Percentiles rank a stretch among this genome's conserved stretches.
Evolutionary conservation across 2,329 filamentous ascomycete genomes (phyloP).

Genomic region (Zymoseptoria tritici): DNA sequence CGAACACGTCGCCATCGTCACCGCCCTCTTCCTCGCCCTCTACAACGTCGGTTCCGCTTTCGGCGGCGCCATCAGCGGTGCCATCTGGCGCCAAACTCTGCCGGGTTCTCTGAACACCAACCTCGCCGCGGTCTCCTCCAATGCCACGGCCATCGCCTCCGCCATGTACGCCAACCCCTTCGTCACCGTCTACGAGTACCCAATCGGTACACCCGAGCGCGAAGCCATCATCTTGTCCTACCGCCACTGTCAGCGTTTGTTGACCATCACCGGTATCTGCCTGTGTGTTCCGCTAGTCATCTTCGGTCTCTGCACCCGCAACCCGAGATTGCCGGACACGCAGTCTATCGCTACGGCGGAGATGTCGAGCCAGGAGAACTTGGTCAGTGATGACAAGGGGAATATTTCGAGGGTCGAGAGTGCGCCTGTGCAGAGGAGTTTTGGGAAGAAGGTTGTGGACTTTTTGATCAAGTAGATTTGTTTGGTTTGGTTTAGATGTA

Average conservation of each 20-base stretch:
- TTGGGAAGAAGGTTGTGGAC: neutral
- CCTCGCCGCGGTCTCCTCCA: slow-evolving; percentile 18
- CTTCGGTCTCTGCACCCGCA: slow-evolving; percentile 40
- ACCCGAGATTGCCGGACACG: slow-evolving; percentile 39
- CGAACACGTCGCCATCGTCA: slow-evolving; percentile 56
- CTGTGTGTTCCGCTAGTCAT: slow-evolving; percentile 40
- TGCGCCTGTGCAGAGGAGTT: neutral
- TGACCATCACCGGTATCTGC: slow-evolving; percentile 47
- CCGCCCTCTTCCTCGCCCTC: slow-evolving; percentile 49
- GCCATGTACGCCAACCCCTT: slow-evolving; percentile 39
- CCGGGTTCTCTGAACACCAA: slow-evolving; percentile 38
- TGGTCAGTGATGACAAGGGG: neutral
- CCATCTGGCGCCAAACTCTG: slow-evolving; percentile 49
- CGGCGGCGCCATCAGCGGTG: slow-evolving; percentile 50
- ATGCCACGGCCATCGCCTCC: slow-evolving; percentile 35
- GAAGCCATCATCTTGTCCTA: slow-evolving; percentile 40
- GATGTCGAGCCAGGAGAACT: neutral
- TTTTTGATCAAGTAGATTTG: slow-evolving; percentile 1
- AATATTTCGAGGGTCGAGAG: neutral
- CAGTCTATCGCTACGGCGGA: slow-evolving; percentile 41
- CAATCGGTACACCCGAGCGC: slow-evolving; percentile 39
- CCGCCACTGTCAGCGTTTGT: slow-evolving; percentile 38
- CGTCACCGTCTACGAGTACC: slow-evolving; percentile 30
- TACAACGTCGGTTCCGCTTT: slow-evolving; percentile 54
- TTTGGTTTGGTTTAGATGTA: neutral